phyloP scores from a whole-genome alignment of 768 basidiomycete genomes.

The Leccinum disarticulatum region DNA sequence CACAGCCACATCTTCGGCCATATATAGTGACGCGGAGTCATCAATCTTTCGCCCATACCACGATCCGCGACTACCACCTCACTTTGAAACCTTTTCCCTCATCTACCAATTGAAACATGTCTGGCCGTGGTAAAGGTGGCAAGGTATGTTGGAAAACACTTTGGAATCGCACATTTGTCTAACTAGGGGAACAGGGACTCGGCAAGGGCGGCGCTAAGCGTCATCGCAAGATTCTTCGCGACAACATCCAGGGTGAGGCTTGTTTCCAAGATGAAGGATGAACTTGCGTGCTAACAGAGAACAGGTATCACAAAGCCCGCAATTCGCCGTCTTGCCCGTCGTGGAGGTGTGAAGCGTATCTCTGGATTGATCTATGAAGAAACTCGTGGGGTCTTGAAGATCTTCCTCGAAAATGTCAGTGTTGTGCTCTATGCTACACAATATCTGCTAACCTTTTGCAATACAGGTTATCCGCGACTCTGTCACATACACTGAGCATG shows the following conservation, averaged over 20 bases:
- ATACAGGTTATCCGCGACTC: constrained; percentile 87
- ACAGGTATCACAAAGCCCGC: constrained; percentile 92
- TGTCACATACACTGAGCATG: constrained; percentile 98
- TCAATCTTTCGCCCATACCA: background rate
- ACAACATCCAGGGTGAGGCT: constrained; percentile 64
- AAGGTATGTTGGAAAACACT: constrained; percentile 48
- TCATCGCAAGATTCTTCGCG: constrained; percentile 93
- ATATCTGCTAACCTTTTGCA: background rate
- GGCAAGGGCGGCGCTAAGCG: constrained; percentile 97
- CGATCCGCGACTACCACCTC: constrained; percentile 5
- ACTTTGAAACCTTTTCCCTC: constrained; percentile 6
- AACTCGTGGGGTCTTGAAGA: constrained; percentile 56
- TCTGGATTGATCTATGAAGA: constrained; percentile 70
- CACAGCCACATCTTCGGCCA: constrained; percentile 27
- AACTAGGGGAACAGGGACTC: constrained; percentile 60
- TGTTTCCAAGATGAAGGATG: constrained; percentile 6
- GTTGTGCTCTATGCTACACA: background rate
- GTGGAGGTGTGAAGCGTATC: constrained; percentile 95
- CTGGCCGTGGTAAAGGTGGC: constrained; percentile 96
- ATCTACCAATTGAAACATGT: constrained; percentile 53
- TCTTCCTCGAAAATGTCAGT: constrained; percentile 90
- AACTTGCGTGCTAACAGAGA: constrained; percentile 1
- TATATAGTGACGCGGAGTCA: constrained; percentile 21
- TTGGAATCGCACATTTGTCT: background rate
- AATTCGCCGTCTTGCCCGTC: constrained; percentile 92